These are phyloP conservation scores for Paratinospora sagittata DNA, from an alignment of 164 flowering plant genomes.

Conservation along the genomic window DNA sequence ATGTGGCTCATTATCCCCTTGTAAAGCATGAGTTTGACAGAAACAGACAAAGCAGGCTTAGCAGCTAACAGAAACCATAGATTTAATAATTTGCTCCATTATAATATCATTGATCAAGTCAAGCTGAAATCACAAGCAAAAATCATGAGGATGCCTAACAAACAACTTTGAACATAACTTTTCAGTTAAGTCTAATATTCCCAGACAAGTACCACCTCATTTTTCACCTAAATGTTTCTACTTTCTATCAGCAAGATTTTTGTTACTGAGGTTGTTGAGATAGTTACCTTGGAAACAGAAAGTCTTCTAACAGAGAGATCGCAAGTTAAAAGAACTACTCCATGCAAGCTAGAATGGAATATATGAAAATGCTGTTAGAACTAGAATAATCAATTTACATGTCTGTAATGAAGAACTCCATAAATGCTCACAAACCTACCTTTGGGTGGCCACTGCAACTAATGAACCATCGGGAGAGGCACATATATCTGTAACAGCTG, in stretches of 20 bases:
- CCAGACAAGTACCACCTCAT: neutral
- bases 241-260: no score
- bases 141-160: no score
- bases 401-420: neutral
- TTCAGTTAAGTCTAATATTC: neutral
- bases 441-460: slow-evolving; percentile 72
- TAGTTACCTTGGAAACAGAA: slow-evolving; percentile 53
- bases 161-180: neutral
- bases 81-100: no score
- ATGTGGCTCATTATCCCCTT: no score
- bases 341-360: slow-evolving; percentile 52
- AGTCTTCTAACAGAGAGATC: slow-evolving; percentile 46
- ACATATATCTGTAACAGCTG: slow-evolving; percentile 65
- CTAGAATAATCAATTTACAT: neutral
- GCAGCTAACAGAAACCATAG: no score
- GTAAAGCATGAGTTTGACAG: no score
- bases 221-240: no score
- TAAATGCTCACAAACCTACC: slow-evolving; percentile 36
- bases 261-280: no score
- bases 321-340: slow-evolving; percentile 56
- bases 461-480: slow-evolving; percentile 50
- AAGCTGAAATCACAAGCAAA: no score
- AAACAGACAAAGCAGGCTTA: no score
- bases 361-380: slow-evolving; percentile 2
- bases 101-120: no score